These are phyloP conservation scores for Chrysoporthe puriensis DNA, from an alignment of 2,329 filamentous ascomycete species.

Conservation along the genomic window DNA sequence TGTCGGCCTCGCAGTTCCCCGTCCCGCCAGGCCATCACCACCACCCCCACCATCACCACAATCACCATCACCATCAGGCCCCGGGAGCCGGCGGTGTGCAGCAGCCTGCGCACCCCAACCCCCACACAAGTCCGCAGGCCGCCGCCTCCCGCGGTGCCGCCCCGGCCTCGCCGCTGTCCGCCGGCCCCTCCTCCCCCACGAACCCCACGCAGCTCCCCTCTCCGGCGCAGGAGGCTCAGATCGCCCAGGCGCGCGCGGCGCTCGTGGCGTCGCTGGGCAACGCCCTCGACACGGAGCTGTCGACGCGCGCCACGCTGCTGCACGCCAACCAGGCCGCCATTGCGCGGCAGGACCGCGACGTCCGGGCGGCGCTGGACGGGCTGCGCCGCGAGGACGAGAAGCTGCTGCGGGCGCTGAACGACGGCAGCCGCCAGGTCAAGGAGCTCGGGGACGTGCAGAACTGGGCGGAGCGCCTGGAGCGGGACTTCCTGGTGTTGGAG, in stretches of 20 bases:
- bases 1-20: constrained; percentile 24
- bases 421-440: constrained; percentile 68
- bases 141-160: background rate
- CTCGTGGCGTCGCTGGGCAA: constrained; percentile 69
- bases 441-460: constrained; percentile 49
- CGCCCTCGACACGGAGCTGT: constrained; percentile 70
- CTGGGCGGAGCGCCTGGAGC: constrained; percentile 81
- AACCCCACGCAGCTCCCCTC: constrained; percentile 46
- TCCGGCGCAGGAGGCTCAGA: constrained; percentile 49
- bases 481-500: constrained; percentile 66
- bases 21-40: constrained; percentile 10
- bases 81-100: background rate
- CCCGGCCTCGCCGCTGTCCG: background rate
- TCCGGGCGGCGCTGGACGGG: constrained; percentile 61
- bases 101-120: background rate
- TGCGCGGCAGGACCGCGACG: constrained; percentile 67
- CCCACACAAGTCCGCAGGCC: constrained; percentile 6
- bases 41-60: constrained; percentile 1
- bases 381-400: constrained; percentile 68
- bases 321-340: constrained; percentile 71
- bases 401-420: constrained; percentile 65
- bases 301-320: constrained; percentile 68
- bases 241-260: constrained; percentile 60
- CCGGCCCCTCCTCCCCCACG: constrained; percentile 14
- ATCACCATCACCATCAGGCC: background rate